These are phyloP conservation scores for Tricholoma hemisulphureum DNA, from an alignment of 768 basidiomycete species.

Conservation along the genomic window DNA sequence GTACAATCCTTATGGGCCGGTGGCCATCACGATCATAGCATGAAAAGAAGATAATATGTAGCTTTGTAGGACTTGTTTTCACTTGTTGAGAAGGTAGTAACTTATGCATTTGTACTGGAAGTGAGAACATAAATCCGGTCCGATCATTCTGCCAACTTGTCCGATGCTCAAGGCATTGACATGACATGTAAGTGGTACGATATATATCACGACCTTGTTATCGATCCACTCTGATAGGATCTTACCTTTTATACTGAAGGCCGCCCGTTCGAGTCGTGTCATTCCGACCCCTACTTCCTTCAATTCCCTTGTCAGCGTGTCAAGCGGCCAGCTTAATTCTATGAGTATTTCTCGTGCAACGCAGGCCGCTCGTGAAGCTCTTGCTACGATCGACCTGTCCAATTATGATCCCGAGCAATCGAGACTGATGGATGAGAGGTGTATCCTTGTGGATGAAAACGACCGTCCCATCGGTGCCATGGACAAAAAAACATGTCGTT, in stretches of 20 bases:
- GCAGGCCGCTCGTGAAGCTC: conserved; percentile 57
- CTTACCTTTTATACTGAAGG: not conserved
- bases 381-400: conserved; percentile 75
- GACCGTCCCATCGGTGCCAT: conserved; percentile 82
- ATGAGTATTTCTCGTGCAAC: conserved; percentile 50
- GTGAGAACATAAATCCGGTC: too few species aligned
- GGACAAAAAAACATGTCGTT: conserved; percentile 94
- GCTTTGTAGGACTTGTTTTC: too few species aligned
- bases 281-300: not conserved
- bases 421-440: conserved; percentile 92
- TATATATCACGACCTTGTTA: conserved; percentile 4
- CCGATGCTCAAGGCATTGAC: too few species aligned
- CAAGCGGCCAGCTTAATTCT: not conserved
- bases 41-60: conserved; percentile 16
- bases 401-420: conserved; percentile 92
- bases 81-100: too few species aligned
- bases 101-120: too few species aligned
- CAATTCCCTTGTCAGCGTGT: not conserved
- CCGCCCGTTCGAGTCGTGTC: not conserved
- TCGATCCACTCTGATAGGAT: conserved; percentile 9
- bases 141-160: too few species aligned
- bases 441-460: conserved; percentile 88
- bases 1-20: conserved; percentile 52
- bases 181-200: conserved; percentile 13
- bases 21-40: conserved; percentile 37